Evolutionary conservation across 352 stramenopile species (phyloP).

Genomic region (Thalassiosira ordinaria): DNA sequence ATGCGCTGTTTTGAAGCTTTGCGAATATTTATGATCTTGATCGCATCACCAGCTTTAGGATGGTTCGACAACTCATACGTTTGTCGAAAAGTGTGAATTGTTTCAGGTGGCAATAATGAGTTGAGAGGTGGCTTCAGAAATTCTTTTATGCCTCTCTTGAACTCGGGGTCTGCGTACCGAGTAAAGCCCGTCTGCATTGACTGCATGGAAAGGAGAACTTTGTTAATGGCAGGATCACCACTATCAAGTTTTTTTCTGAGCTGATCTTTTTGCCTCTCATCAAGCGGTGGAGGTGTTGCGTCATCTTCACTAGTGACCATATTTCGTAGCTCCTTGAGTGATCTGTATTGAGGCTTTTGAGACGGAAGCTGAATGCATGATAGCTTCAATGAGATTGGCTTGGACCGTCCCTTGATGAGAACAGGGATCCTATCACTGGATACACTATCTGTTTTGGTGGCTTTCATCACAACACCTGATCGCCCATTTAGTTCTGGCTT

Average conservation of each 20-base stretch:
- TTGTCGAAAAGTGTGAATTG: background rate
- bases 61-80: constrained; percentile 22
- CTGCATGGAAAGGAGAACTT: constrained; percentile 9
- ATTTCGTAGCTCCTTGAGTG: constrained; percentile 4
- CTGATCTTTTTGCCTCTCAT: background rate
- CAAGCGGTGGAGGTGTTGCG: background rate
- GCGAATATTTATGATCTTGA: constrained; percentile 22
- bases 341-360: constrained; percentile 4
- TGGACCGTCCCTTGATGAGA: background rate
- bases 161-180: constrained; percentile 1
- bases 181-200: constrained; percentile 19
- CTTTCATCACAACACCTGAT: constrained; percentile 4
- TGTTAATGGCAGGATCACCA: background rate
- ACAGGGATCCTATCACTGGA: constrained; percentile 18
- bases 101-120: background rate
- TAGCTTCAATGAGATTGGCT: constrained; percentile 6
- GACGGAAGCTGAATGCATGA: constrained; percentile 12
- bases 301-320: too few relatives aligned
- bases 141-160: constrained; percentile 9
- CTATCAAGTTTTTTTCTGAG: background rate
- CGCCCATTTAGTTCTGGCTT: constrained; percentile 19
- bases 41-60: constrained; percentile 30
- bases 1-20: constrained; percentile 18
- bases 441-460: background rate
- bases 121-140: constrained; percentile 12